A percentile compares a stretch with the other conserved stretches of the same genome.
Conservation (phyloP, 2,329 filamentous ascomycete species). For the Trichoderma gracile region DNA sequence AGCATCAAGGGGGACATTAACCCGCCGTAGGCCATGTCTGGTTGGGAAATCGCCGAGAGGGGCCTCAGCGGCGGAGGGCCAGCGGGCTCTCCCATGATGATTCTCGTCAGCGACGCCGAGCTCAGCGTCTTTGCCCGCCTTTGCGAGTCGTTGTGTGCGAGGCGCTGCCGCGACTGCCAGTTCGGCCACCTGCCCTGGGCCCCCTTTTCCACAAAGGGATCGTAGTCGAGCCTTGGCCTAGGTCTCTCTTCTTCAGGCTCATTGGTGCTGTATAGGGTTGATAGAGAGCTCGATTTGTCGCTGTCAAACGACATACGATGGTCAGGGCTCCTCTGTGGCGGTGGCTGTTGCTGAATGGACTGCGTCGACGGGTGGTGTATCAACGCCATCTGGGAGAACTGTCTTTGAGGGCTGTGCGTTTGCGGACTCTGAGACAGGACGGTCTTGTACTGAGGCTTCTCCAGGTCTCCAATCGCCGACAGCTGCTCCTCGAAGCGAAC, state of each 20-base stretch:
- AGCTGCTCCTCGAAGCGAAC: conserved; percentile 32
- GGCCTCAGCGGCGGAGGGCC: conserved; percentile 29
- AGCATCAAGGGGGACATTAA: conserved; percentile 7
- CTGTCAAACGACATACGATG: conserved; percentile 43
- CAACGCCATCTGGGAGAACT: background rate
- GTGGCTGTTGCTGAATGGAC: conserved; percentile 13
- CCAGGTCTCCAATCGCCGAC: background rate
- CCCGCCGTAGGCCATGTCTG: background rate
- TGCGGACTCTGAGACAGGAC: conserved; percentile 22
- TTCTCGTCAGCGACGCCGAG: background rate
- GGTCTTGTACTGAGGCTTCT: conserved; percentile 18
- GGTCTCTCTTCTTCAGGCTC: conserved; percentile 44
- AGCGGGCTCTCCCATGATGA: conserved; percentile 1
- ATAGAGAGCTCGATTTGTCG: conserved; percentile 54
- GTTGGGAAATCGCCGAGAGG: conserved; percentile 23
- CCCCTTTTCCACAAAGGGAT: conserved; percentile 39
- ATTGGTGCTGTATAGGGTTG: conserved; percentile 58
- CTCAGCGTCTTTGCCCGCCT: conserved; percentile 5
- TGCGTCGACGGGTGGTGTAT: conserved; percentile 11
- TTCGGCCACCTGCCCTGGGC: background rate
- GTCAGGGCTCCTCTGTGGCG: conserved; percentile 26
- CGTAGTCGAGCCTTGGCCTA: conserved; percentile 28
- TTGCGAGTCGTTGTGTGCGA: background rate
- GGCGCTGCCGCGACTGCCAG: conserved; percentile 16
- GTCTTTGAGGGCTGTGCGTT: conserved; percentile 1